Base-by-base conservation (phyloP, 108 stramenopile species). In the Cyclotella choctawhatcheeana region DNA sequence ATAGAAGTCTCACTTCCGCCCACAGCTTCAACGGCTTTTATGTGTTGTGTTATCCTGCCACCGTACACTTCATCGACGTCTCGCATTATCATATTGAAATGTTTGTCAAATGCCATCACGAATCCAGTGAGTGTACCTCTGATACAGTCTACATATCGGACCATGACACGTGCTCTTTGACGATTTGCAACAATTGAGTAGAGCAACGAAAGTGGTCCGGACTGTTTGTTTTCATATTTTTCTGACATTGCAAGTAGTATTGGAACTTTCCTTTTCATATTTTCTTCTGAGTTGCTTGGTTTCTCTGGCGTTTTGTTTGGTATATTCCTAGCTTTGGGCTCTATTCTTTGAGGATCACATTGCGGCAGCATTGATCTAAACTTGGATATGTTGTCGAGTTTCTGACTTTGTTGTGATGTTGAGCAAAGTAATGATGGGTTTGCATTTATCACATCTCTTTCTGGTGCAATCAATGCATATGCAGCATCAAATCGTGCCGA, bases 1-100 rank as follows among this genome's bases (percentile, higher is more conserved):
- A 47, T 43, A 83, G 24, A 26, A 58, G 88, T 83, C 17, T 47
- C 59, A 44, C 82, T 85, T 18, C 82, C 54, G 25, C 71, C 83
- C 0, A 86, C 66, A 44, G 67, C 40, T 55, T 58, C 60, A 5
- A 69, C 67, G 34, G 66, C 60, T 26, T 78, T 60, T 31, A 32
- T 37, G 45, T 63, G 25, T 22, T 40, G 50, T 3, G 75, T 56
- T 14, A 74, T 50, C 31, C 87, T 74, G 22, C 83, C 78, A 7
- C 85, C 66, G 68, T 92, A 94, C 0, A 86, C 70, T 76, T 94
- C 93, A 58, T 92, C 85, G 0, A 86, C 91, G 76, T 92, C 87
- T 50, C 67, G 74, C 61, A 94, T 53, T 12, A 94, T 83, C 79
- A 94, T 76, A 64, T 94, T 94, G 54, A 87, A 86, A 69, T 90